Conservation (phyloP, 805 yeast species). For the Komagataella mondaviorum region DNA sequence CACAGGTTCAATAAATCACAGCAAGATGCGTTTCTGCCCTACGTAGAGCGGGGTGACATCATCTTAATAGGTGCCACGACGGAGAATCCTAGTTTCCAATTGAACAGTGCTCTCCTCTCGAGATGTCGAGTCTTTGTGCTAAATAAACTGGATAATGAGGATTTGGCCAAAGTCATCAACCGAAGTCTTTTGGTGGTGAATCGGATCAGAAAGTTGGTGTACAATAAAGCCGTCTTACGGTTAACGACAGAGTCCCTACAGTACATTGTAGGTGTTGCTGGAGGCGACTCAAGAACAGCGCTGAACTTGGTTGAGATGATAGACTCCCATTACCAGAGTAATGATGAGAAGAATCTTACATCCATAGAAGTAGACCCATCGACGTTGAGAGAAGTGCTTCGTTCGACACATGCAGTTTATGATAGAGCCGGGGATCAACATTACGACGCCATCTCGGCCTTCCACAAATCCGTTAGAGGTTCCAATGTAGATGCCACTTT, state of each 20-base stretch:
- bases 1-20: slow-evolving; percentile 80
- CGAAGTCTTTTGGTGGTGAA: slow-evolving; percentile 50
- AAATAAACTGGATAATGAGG: slow-evolving; percentile 32
- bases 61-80: slow-evolving; percentile 93
- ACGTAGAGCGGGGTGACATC: slow-evolving; percentile 73
- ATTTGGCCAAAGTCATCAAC: slow-evolving; percentile 36
- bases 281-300: slow-evolving; percentile 85
- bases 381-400: slow-evolving; percentile 24
- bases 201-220: slow-evolving; percentile 39
- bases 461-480: slow-evolving; percentile 89
- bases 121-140: slow-evolving; percentile 74
- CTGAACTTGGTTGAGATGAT: slow-evolving; percentile 67
- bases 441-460: slow-evolving; percentile 91
- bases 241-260: slow-evolving; percentile 44
- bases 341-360: slow-evolving; percentile 17
- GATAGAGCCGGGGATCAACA: slow-evolving; percentile 87
- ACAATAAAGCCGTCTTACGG: slow-evolving; percentile 33
- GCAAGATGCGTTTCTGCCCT: slow-evolving; percentile 78
- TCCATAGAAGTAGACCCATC: slow-evolving; percentile 10
- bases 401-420: slow-evolving; percentile 47
- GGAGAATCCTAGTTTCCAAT: slow-evolving; percentile 79
- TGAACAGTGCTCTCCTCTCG: slow-evolving; percentile 72
- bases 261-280: slow-evolving; percentile 58
- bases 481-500: slow-evolving; percentile 82
- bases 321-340: slow-evolving; percentile 30